Base-by-base conservation (phyloP, 202 grass and related monocot genomes). In the Cymbopogon flexuosus region DNA sequence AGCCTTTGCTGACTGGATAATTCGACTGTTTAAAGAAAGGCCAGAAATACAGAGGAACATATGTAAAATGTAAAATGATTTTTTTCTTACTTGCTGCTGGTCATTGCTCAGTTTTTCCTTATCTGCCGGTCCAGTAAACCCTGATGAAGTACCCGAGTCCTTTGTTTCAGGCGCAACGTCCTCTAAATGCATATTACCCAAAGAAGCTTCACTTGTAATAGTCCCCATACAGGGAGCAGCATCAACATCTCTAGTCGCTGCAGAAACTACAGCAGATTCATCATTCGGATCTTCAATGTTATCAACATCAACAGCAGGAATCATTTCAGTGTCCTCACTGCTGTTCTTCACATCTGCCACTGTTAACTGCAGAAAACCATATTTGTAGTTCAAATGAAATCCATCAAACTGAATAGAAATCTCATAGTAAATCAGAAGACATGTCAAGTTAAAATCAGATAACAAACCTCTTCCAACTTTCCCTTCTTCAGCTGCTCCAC, bases 401-500 rank as follows among this genome's bases (percentile, higher is more conserved):
- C 40, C 22, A 24, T 15, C 37, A 72, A n/a, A 62, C 19, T 60
- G 29, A 62, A 70, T 11, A 61, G 58, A 78, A 40, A 60, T 23
- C 11, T 19, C 72, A 72, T 13, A 43, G 27, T 52, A 29, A 80
- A 35, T 37, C 67, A 56, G 71, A 85, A 65, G 23, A 75, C 9
- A 59, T 40, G 54, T 73, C 46, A 18, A 72, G 22, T 68, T 13
- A 61, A 82, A 54, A 73, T 68, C 46, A 79, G 34, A 43, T 56
- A 83, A 87, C 33, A 56, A 70, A 99, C 96, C 73, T 87, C 85
- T 88, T 93, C 88, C 40, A 90, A 68, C 56, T 80, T 77, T 45
- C 51, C 76, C 27, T 88, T 85, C 87, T 87, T 99, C 63, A 95
- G 83, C 80, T 91, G 90, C 30, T 84, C 79, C 46, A 73, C 87